Conservation (phyloP, 345 rosid species). For the Corchorus capsularis region DNA sequence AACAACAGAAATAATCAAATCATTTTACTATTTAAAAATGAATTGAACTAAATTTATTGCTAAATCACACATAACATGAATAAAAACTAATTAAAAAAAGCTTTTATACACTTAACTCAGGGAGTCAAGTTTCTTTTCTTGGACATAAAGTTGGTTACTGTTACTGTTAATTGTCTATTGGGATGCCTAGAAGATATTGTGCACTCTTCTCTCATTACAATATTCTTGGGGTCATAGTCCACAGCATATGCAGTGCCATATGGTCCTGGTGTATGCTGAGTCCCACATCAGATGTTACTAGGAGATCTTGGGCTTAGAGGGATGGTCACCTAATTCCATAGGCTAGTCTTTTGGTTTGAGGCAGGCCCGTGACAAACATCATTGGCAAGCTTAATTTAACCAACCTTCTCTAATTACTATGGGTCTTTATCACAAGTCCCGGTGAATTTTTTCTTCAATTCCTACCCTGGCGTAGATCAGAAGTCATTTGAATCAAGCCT, state of each 20-base stretch:
- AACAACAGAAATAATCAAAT: slow-evolving; percentile 28
- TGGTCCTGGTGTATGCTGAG: no score
- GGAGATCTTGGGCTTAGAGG: no score
- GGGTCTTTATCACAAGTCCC: not conserved
- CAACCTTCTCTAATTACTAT: not conserved
- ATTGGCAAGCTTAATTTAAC: not conserved
- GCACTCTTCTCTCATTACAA: not conserved
- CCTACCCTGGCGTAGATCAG: not conserved
- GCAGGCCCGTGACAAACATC: no score
- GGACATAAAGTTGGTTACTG: not conserved
- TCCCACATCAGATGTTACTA: no score
- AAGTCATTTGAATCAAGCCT: not conserved
- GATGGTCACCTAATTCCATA: no score
- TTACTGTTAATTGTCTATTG: not conserved
- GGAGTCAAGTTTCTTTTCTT: not conserved
- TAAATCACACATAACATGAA: not conserved
- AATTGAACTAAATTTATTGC: not conserved
- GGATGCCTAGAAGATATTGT: not conserved
- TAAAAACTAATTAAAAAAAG: no score
- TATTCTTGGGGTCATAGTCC: not conserved
- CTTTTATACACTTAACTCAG: no score
- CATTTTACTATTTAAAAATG: not conserved
- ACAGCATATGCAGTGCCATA: not conserved
- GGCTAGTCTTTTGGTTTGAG: no score
- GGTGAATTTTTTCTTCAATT: not conserved